phyloP scores from a whole-genome alignment of 257 asterid species.

The Solanum chilense region DNA sequence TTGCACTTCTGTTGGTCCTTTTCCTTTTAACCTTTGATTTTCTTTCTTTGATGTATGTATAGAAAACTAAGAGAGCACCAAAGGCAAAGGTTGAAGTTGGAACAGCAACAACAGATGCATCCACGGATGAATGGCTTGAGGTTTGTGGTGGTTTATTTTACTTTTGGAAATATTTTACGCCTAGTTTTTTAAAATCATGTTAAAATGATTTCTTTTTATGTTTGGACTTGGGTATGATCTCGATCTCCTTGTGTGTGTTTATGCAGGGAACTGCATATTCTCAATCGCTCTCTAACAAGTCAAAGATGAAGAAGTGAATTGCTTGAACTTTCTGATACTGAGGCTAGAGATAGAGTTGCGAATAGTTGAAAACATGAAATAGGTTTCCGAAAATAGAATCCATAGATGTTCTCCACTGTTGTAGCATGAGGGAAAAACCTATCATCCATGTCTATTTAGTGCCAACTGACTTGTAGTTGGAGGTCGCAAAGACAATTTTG shows the following conservation, averaged over 20 bases:
- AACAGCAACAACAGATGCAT: conserved; percentile 77
- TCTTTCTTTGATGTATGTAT: neutral
- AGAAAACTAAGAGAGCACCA: conserved; percentile 88
- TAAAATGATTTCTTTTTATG: neutral
- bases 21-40: neutral
- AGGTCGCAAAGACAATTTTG: conserved; percentile 39
- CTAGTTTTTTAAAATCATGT: neutral
- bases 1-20: neutral
- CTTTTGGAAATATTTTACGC: neutral
- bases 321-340: neutral
- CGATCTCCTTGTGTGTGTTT: neutral
- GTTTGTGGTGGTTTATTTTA: conserved; percentile 25
- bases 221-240: neutral
- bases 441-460: neutral
- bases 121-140: conserved; percentile 95
- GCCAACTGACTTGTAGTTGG: conserved; percentile 16
- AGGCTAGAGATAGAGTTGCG: conserved; percentile 7
- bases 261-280: conserved; percentile 78
- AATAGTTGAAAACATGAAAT: conserved; percentile 6
- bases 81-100: conserved; percentile 86
- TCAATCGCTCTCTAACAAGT: conserved; percentile 42
- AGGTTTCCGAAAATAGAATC: conserved; percentile 8
- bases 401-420: conserved; percentile 23
- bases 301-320: conserved; percentile 85
- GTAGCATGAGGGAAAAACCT: conserved; percentile 26